Conservation (phyloP, 345 rosid genomes). For the Carallia brachiata region DNA sequence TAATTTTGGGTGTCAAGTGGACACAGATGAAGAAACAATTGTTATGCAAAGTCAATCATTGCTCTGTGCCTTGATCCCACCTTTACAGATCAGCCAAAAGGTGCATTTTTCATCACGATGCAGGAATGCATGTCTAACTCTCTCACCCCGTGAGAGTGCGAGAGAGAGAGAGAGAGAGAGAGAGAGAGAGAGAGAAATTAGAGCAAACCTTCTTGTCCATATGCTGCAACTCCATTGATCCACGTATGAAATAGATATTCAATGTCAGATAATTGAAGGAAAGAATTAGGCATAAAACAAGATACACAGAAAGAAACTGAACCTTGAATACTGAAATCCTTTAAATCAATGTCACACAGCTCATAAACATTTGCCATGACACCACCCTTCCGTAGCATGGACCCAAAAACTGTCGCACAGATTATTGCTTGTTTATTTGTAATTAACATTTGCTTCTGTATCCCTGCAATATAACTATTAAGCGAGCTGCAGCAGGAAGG, state of each 20-base stretch:
- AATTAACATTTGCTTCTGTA: constrained; percentile 92
- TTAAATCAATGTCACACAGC: constrained; percentile 93
- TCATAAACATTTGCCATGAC: constrained; percentile 86
- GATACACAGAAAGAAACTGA: constrained; percentile 1
- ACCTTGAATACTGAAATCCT: constrained; percentile 97
- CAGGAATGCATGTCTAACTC: no score
- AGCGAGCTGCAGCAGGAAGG: constrained; percentile 94
- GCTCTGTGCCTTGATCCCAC: no score
- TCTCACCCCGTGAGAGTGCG: no score
- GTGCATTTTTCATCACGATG: no score
- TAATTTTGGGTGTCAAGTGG: background rate
- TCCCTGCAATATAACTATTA: constrained; percentile 68
- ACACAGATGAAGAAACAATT: background rate
- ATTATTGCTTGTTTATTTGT: constrained; percentile 95
- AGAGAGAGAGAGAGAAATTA: background rate
- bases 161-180: background rate
- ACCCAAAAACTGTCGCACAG: constrained; percentile 81
- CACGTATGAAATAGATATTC: constrained; percentile 21
- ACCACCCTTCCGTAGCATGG: constrained; percentile 77
- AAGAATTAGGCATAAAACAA: background rate
- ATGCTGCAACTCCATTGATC: constrained; percentile 46
- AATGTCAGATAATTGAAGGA: constrained; percentile 18
- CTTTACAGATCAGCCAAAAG: no score
- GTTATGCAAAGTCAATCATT: background rate
- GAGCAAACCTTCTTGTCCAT: constrained; percentile 77